These are phyloP conservation scores for Cyclospora cayetanensis DNA, from an alignment of 169 alveolate species.

Conservation along the genomic window DNA sequence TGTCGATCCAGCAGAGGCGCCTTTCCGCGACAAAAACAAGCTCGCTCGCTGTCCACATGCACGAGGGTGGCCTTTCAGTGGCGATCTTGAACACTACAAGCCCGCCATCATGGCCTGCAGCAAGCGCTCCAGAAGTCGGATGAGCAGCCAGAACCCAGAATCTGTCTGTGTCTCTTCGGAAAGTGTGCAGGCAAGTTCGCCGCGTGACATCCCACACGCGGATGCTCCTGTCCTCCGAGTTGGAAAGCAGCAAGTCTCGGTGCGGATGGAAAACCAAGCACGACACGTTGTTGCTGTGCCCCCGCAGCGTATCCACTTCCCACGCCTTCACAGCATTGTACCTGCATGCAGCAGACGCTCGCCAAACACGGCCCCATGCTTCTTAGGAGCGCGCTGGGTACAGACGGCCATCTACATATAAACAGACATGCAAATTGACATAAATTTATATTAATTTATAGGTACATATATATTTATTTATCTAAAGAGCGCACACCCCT, in stretches of 20 bases:
- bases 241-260: conserved; percentile 88
- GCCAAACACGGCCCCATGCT: not conserved
- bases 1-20: conserved; percentile 64
- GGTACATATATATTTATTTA: not conserved
- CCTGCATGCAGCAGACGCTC: conserved; percentile 9
- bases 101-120: conserved; percentile 94
- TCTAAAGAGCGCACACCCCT: not conserved
- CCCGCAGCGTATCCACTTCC: conserved; percentile 95
- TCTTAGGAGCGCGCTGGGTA: not conserved
- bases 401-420: not conserved
- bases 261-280: conserved; percentile 93
- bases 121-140: conserved; percentile 86
- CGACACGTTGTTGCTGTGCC: conserved; percentile 95
- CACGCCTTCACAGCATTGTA: conserved; percentile 84
- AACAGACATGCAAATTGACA: not conserved
- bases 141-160: conserved; percentile 93
- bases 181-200: conserved; percentile 88
- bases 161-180: conserved; percentile 91
- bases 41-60: conserved; percentile 61
- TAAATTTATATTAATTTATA: too few species aligned
- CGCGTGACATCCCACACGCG: conserved; percentile 95
- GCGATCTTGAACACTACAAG: conserved; percentile 93
- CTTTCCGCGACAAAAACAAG: conserved; percentile 55
- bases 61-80: conserved; percentile 85
- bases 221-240: conserved; percentile 94